phyloP scores from a whole-genome alignment of 164 flowering plant genomes.

The Taxillus chinensis region DNA sequence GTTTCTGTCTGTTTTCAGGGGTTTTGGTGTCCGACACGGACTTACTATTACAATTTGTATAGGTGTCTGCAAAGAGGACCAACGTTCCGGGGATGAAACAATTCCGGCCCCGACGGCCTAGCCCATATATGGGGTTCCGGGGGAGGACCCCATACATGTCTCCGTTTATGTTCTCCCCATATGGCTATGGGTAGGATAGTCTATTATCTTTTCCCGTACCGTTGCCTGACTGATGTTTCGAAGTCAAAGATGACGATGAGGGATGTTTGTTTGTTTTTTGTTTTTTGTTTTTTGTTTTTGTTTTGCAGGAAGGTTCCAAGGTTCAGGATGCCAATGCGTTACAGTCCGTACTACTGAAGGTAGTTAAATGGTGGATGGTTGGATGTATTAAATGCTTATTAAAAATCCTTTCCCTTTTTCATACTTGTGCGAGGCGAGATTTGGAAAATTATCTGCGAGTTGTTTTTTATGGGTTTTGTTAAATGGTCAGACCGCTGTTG shows the following conservation, averaged over 20 bases:
- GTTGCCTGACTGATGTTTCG: not conserved
- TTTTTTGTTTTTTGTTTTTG: conserved; percentile 4
- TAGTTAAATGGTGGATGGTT: not conserved
- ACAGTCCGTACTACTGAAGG: conserved; percentile 41
- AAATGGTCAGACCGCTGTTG: too few species aligned
- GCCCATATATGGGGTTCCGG: conserved; percentile 30
- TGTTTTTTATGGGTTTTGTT: too few species aligned
- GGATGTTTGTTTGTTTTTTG: not conserved
- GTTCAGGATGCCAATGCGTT: conserved; percentile 47
- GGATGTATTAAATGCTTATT: not conserved
- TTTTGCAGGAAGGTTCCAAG: conserved; percentile 52
- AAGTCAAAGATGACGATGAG: not conserved
- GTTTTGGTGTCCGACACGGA: not conserved
- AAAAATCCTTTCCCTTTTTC: too few species aligned
- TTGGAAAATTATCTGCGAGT: too few species aligned
- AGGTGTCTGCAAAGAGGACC: conserved; percentile 54
- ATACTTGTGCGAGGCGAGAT: too few species aligned
- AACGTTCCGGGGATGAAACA: conserved; percentile 71
- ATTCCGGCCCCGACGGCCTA: conserved; percentile 33
- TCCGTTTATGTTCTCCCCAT: conserved; percentile 42
- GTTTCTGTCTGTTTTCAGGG: not conserved
- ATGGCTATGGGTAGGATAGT: conserved; percentile 52
- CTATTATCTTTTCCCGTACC: not conserved
- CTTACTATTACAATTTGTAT: conserved; percentile 3
- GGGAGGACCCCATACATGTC: conserved; percentile 33